These are phyloP conservation scores for Phialocephala subalpina DNA, from an alignment of 2,329 filamentous ascomycete species.

Conservation along the genomic window DNA sequence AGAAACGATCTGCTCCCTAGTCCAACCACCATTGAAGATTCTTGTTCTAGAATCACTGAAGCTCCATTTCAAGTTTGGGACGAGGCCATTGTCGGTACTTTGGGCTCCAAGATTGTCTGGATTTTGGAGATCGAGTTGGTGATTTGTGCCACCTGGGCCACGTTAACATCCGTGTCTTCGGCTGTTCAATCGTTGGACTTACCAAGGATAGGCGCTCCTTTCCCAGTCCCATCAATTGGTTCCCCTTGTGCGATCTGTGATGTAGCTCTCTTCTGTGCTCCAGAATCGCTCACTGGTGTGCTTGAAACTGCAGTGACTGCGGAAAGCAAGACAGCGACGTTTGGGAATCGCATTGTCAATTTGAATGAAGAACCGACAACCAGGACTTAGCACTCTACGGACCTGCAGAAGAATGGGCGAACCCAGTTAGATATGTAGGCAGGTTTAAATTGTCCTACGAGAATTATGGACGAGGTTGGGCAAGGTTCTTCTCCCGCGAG, in stretches of 20 bases:
- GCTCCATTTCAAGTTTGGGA: slow-evolving; percentile 74
- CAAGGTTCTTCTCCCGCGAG: neutral
- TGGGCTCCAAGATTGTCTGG: slow-evolving; percentile 69
- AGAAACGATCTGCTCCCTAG: slow-evolving; percentile 70
- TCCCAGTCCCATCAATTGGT: slow-evolving; percentile 63
- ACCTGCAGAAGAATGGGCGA: neutral
- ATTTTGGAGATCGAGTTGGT: slow-evolving; percentile 66
- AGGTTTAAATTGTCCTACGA: neutral
- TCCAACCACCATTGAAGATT: slow-evolving; percentile 70
- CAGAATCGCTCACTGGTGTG: neutral
- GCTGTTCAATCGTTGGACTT: slow-evolving; percentile 30
- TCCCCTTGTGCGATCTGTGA: slow-evolving; percentile 57
- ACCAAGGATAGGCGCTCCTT: slow-evolving; percentile 67
- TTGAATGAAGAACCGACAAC: neutral
- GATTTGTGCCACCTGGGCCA: slow-evolving; percentile 67
- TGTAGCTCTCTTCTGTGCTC: neutral
- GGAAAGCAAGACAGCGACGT: neutral
- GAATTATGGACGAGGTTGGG: neutral
- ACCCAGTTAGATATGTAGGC: neutral
- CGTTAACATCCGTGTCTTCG: neutral
- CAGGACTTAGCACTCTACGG: neutral
- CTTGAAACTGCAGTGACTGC: neutral
- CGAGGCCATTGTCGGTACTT: slow-evolving; percentile 67
- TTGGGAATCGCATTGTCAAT: neutral
- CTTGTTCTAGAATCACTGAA: slow-evolving; percentile 73